Evolutionary conservation across 805 yeast species (phyloP).

Genomic region (Ogataea ganodermae): DNA sequence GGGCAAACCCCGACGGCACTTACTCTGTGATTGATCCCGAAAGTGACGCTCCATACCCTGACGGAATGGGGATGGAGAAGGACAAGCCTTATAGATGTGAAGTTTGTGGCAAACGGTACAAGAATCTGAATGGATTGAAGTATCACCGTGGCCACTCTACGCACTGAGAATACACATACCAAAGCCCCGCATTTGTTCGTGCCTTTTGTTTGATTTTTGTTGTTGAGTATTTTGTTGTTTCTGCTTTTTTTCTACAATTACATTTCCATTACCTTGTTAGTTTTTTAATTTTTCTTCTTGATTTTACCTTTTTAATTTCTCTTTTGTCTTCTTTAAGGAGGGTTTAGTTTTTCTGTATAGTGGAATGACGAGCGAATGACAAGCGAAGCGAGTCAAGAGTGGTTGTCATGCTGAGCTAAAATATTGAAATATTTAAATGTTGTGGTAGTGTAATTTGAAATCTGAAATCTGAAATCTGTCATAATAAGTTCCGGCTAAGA

Average conservation of each 20-base stretch:
- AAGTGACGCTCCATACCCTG: slow-evolving; percentile 83
- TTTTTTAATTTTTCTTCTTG: no score
- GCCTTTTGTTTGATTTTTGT: background rate
- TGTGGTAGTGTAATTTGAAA: background rate
- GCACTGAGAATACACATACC: slow-evolving; percentile 54
- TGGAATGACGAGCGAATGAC: no score
- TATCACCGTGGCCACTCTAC: slow-evolving; percentile 99
- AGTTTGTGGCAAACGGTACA: slow-evolving; percentile 96
- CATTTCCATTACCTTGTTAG: background rate
- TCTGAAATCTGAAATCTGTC: background rate
- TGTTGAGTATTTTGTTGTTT: background rate
- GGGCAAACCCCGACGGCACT: slow-evolving; percentile 91
- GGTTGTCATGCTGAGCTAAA: no score
- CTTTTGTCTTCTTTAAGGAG: background rate
- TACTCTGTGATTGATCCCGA: slow-evolving; percentile 91
- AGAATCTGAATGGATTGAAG: slow-evolving; percentile 92
- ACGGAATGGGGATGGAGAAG: slow-evolving; percentile 92
- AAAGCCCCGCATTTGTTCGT: background rate
- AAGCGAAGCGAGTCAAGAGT: no score
- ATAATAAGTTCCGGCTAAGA: slow-evolving; percentile 4
- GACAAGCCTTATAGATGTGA: slow-evolving; percentile 98
- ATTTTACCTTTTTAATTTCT: background rate
- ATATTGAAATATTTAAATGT: no score
- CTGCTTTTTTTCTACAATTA: background rate
- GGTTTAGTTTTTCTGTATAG: background rate